Conservation (phyloP, 352 stramenopile species). For the Blastocystis sp. region DNA sequence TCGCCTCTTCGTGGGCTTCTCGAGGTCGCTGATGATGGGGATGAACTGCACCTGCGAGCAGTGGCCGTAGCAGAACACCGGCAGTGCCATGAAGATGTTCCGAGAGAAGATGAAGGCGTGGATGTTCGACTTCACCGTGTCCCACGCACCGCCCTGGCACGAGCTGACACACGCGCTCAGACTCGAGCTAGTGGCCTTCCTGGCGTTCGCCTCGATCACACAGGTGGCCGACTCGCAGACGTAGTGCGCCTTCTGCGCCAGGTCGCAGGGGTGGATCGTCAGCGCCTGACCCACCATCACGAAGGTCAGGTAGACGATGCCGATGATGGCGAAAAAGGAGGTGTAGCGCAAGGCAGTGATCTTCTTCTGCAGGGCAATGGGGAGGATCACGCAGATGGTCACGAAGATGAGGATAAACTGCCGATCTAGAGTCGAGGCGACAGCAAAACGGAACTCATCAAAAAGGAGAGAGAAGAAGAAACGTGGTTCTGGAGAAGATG, state of each 20-base stretch:
- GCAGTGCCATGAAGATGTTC: constrained; percentile 57
- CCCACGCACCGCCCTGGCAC: constrained; percentile 13
- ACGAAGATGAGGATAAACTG: constrained; percentile 49
- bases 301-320: constrained; percentile 56
- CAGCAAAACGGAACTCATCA: not conserved
- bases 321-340: constrained; percentile 40
- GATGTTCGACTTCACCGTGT: not conserved
- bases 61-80: constrained; percentile 56
- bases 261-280: not conserved
- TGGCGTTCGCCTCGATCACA: constrained; percentile 27
- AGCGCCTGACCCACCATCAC: constrained; percentile 24
- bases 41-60: constrained; percentile 62
- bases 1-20: constrained; percentile 21
- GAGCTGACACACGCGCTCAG: not conserved
- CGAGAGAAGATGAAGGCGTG: constrained; percentile 39
- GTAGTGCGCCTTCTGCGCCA: constrained; percentile 1
- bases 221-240: not conserved
- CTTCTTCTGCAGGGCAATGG: constrained; percentile 34
- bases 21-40: constrained; percentile 37
- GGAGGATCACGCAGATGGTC: constrained; percentile 39
- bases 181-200: not conserved
- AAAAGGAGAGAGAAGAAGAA: not conserved
- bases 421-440: not conserved
- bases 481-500: not conserved
- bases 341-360: constrained; percentile 53